Evolutionary conservation across 352 stramenopile genomes (phyloP).

Genomic region (Globisporangium carolinianum): DNA sequence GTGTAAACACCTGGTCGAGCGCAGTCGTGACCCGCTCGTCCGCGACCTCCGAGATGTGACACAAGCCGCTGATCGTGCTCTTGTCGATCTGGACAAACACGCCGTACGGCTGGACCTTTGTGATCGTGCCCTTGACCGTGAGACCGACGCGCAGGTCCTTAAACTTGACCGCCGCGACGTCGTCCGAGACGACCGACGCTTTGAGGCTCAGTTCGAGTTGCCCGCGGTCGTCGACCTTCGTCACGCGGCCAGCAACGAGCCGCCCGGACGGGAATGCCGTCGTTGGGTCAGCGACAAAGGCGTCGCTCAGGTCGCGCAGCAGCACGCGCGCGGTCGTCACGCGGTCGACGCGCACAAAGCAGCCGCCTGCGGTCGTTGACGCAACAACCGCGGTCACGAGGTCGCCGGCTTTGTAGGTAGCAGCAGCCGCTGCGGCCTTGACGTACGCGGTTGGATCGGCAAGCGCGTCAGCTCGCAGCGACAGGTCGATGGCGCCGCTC

Average conservation of each 20-base stretch:
- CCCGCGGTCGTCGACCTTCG: conserved; percentile 69
- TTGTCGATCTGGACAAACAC: conserved; percentile 96
- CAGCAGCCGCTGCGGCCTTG: conserved; percentile 22
- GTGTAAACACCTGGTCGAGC: conserved; percentile 90
- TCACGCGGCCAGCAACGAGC: conserved; percentile 93
- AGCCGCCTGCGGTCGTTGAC: conserved; percentile 89
- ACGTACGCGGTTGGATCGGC: conserved; percentile 47
- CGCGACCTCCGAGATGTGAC: conserved; percentile 94
- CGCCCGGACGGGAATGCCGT: conserved; percentile 88
- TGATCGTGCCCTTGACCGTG: conserved; percentile 94
- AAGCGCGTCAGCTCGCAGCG: conserved; percentile 59
- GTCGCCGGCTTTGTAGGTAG: conserved; percentile 52
- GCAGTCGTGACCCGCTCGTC: conserved; percentile 92
- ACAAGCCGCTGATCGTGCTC: conserved; percentile 93
- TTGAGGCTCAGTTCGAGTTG: conserved; percentile 91
- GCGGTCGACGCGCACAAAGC: conserved; percentile 91
- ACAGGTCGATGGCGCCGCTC: conserved; percentile 62
- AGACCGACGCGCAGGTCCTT: conserved; percentile 86
- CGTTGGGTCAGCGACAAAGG: conserved; percentile 91
- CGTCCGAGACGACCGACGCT: conserved; percentile 89
- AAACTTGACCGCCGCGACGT: conserved; percentile 78
- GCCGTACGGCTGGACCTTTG: conserved; percentile 93
- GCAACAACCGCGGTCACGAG: conserved; percentile 90
- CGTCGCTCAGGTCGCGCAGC: conserved; percentile 93
- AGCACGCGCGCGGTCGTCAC: conserved; percentile 86